Conservation (phyloP, 768 basidiomycete species). For the Fomitopsis pulvina region DNA sequence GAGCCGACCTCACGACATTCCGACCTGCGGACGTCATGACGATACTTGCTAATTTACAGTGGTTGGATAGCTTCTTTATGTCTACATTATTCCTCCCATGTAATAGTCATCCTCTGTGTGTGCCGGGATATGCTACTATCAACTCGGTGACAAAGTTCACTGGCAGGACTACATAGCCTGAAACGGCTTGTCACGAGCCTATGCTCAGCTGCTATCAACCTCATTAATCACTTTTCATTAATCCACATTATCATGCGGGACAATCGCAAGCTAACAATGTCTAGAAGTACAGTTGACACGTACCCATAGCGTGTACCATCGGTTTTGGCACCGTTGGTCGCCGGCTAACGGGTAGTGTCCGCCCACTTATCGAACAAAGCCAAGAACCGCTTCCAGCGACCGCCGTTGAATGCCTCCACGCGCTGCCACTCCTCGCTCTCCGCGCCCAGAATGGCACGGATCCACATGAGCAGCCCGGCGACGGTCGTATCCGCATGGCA, state of each 20-base stretch:
- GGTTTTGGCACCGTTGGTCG: no score
- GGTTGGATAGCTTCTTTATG: neutral
- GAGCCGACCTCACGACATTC: neutral
- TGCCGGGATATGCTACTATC: no score
- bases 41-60: neutral
- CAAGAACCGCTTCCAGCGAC: constrained; percentile 31
- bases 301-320: no score
- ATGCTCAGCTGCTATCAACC: no score
- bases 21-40: constrained; percentile 1
- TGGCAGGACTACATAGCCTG: no score
- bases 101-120: no score
- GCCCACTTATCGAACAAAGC: constrained; percentile 23
- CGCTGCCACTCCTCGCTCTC: constrained; percentile 27
- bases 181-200: no score
- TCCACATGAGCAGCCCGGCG: constrained; percentile 29
- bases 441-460: constrained; percentile 21
- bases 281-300: no score
- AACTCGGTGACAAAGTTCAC: no score
- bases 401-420: constrained; percentile 29
- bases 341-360: neutral
- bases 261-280: no score
- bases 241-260: no score
- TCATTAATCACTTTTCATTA: no score
- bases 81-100: neutral
- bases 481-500: constrained; percentile 31